A percentile compares a stretch with the other conserved stretches of the same genome.
phyloP scores from a whole-genome alignment of 2,329 filamentous ascomycete genomes.

The Corinectria fuckeliana region DNA sequence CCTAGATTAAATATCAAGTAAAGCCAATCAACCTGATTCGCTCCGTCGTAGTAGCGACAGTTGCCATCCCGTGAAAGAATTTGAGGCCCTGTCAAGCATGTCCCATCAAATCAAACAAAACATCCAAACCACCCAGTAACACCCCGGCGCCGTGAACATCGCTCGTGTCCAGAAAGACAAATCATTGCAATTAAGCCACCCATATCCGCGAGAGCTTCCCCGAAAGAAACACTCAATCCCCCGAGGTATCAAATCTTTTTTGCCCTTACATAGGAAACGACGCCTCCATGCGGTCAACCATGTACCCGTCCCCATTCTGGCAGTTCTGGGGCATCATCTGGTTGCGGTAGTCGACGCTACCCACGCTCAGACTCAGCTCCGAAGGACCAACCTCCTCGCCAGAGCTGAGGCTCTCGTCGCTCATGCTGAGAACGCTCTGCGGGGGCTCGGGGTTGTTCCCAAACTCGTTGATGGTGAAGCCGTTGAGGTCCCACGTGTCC shows the following conservation, averaged over 20 bases:
- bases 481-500: conserved; percentile 61
- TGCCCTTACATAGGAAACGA: conserved; percentile 32
- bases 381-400: conserved; percentile 57
- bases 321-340: conserved; percentile 32
- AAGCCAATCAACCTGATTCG: conserved; percentile 16
- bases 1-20: conserved; percentile 15
- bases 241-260: conserved; percentile 29
- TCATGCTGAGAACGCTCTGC: conserved; percentile 62
- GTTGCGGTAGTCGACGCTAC: conserved; percentile 43
- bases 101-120: conserved; percentile 21
- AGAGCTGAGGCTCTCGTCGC: conserved; percentile 64
- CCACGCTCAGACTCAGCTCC: conserved; percentile 53
- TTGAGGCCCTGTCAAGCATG: background rate
- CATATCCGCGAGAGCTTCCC: conserved; percentile 10
- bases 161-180: conserved; percentile 17
- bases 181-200: conserved; percentile 18
- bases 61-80: conserved; percentile 13
- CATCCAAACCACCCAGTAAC: background rate
- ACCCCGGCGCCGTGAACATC: conserved; percentile 11
- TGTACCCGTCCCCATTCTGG: conserved; percentile 30
- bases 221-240: conserved; percentile 15
- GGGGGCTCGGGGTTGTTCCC: conserved; percentile 50
- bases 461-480: conserved; percentile 59
- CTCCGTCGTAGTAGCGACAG: conserved; percentile 18
- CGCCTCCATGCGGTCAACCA: conserved; percentile 35